phyloP scores from a whole-genome alignment of 2,329 filamentous ascomycete genomes.

The Ambrosiella beaveri region DNA sequence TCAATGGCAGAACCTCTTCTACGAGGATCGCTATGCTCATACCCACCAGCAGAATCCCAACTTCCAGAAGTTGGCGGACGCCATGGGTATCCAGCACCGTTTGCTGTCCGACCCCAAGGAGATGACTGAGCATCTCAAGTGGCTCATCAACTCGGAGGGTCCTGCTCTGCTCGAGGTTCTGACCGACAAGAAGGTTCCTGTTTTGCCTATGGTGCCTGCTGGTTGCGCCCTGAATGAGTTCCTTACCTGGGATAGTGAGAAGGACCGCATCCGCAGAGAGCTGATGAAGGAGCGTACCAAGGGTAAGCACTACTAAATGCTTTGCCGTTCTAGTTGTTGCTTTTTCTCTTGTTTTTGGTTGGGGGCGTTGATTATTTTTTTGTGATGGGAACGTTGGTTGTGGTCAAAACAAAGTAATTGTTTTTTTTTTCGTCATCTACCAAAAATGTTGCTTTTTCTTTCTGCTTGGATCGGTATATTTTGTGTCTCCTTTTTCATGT shows the following conservation, averaged over 20 bases:
- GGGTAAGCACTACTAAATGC: constrained; percentile 27
- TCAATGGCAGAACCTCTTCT: constrained; percentile 91
- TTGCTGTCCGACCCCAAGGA: constrained; percentile 59
- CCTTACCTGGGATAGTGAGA: constrained; percentile 64
- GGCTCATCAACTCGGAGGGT: constrained; percentile 61
- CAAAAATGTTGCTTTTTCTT: neutral
- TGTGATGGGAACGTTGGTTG: neutral
- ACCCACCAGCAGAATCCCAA: constrained; percentile 83
- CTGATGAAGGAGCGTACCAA: constrained; percentile 47
- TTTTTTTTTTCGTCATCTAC: neutral
- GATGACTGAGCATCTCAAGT: constrained; percentile 59
- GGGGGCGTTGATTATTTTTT: neutral
- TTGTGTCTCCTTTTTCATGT: neutral
- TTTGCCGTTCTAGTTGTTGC: neutral
- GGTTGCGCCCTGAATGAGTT: constrained; percentile 85
- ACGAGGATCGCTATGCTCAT: constrained; percentile 73
- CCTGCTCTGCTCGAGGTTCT: constrained; percentile 84
- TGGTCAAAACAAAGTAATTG: constrained; percentile 1
- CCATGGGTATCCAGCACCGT: constrained; percentile 71
- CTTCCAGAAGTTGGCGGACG: constrained; percentile 79
- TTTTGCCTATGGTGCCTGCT: constrained; percentile 92
- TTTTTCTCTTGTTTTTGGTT: neutral
- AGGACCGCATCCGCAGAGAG: constrained; percentile 49
- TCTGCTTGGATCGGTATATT: neutral
- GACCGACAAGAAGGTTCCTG: constrained; percentile 80